Evolutionary conservation across 495 filamentous ascomycete genomes (phyloP), one percentile per base, ranked within the genome.

Genomic region (Mycothermus thermophilus): DNA sequence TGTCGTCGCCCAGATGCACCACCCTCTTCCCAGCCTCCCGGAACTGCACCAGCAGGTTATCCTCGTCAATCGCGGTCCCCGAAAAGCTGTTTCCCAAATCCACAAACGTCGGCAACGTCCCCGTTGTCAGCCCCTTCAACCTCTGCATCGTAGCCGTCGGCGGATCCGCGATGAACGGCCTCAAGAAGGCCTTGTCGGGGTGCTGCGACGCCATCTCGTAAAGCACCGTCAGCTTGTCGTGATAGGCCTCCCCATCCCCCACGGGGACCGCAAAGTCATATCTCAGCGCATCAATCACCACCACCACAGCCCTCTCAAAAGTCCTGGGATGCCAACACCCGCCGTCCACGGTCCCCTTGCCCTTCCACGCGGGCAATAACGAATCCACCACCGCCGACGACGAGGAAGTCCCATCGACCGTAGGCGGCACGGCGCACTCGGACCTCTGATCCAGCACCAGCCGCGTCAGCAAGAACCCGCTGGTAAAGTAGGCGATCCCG

Each of bases 191-290:
- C 54, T 88, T 85, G 13, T 74, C 58, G 2, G 90, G 90, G 16
- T 66, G 61, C 35, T 73, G 54, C 24, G 75, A 56, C 0, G 90
- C 77, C 10, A 76, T 84, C 41, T 90, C 81, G 58, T 94, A 79
- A 25, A 95, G 66, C 15, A 93, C 70, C 12, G 82, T 78, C 20
- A 97, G 71, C 20, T 84, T 76, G 57, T 97, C 81, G 47, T 95
- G 87, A 56, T 79, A 96, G 6, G 69, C 62, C n/a, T 54, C 48
- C 21, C 37, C 37, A 15, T 79, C 59, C 8, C 56, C 53, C 39
- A 80, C 78, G 1, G 92, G 90, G 12, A 96, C 72, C 0, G 90
- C 93, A 51, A 97, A 97, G 52, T 97, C 90, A 57, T 95, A 97
- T 28, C 90, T 78, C 37, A 97, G 66, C 30, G 90, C 90, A 57